These are phyloP conservation scores for Geosmithia putterillii DNA, from an alignment of 2,329 filamentous ascomycete genomes.

Conservation along the genomic window DNA sequence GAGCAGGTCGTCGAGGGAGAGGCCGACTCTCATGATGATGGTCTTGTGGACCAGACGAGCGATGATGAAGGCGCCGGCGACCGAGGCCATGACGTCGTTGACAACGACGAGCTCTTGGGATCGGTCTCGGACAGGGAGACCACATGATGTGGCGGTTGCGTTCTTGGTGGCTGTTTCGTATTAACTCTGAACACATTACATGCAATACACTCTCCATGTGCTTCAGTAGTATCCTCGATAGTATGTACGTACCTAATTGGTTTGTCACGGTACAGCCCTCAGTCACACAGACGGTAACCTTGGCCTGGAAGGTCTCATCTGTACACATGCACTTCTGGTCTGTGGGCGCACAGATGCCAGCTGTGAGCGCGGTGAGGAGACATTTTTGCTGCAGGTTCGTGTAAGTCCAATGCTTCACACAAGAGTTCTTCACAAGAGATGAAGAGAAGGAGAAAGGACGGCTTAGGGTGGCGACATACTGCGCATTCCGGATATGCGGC, in stretches of 20 bases:
- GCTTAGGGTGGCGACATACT: not conserved
- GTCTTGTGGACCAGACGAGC: slow-evolving; percentile 26
- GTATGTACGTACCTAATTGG: not conserved
- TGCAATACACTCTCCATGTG: not conserved
- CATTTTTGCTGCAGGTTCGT: not conserved
- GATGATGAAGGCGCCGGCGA: slow-evolving; percentile 25
- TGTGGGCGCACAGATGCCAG: not conserved
- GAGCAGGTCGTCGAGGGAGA: slow-evolving; percentile 8
- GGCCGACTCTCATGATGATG: slow-evolving; percentile 5
- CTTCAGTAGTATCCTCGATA: no score
- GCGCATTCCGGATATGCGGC: not conserved
- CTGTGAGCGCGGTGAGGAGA: not conserved
- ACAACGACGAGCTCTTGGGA: slow-evolving; percentile 19
- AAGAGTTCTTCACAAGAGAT: no score
- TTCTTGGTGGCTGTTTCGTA: slow-evolving; percentile 1
- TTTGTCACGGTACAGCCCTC: not conserved
- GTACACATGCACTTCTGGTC: slow-evolving; percentile 2
- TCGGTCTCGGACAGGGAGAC: slow-evolving; percentile 15
- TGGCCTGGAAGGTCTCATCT: not conserved
- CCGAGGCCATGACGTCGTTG: slow-evolving; percentile 16
- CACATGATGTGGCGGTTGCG: slow-evolving; percentile 12
- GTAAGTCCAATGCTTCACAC: no score
- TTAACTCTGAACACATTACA: no score
- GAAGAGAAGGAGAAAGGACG: not conserved
- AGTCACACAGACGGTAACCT: not conserved